Conservation (phyloP, 768 basidiomycete genomes). For the Leccinum truebloodii region DNA sequence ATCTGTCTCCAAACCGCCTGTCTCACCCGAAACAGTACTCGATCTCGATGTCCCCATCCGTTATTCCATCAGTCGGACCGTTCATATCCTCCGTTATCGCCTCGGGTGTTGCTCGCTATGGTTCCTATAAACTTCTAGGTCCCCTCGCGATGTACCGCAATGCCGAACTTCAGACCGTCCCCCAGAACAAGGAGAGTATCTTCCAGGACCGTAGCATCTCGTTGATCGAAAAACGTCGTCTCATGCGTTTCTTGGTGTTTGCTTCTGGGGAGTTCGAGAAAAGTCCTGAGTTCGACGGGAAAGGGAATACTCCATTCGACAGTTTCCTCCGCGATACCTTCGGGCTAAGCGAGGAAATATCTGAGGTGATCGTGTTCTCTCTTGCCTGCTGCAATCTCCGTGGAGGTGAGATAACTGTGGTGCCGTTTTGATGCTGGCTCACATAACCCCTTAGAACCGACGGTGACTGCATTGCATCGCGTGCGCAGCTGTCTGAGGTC, state of each 20-base stretch:
- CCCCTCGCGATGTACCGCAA: slow-evolving; percentile 62
- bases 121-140: slow-evolving; percentile 85
- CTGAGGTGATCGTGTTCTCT: slow-evolving; percentile 69
- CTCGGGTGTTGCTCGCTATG: slow-evolving; percentile 87
- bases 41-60: slow-evolving; percentile 78
- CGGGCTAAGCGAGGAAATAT: slow-evolving; percentile 55
- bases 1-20: slow-evolving; percentile 44
- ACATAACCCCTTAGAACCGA: slow-evolving; percentile 51
- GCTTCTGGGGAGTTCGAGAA: slow-evolving; percentile 74
- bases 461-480: slow-evolving; percentile 65
- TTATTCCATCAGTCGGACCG: slow-evolving; percentile 79
- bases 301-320: slow-evolving; percentile 56
- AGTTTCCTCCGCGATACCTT: slow-evolving; percentile 68
- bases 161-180: slow-evolving; percentile 59
- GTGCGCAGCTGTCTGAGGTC: slow-evolving; percentile 75
- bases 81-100: slow-evolving; percentile 76
- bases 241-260: slow-evolving; percentile 92
- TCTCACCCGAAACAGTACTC: slow-evolving; percentile 76
- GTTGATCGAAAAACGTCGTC: slow-evolving; percentile 80
- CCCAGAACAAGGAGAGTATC: slow-evolving; percentile 88
- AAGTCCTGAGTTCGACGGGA: slow-evolving; percentile 56
- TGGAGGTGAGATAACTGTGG: slow-evolving; percentile 45
- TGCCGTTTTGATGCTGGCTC: slow-evolving; percentile 2
- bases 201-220: slow-evolving; percentile 82
- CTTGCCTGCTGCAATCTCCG: slow-evolving; percentile 67